A percentile compares a stretch with the other conserved stretches of the same genome.
Evolutionary conservation across 345 rosid genomes (phyloP).

Genomic region (Heritiera fomes): DNA sequence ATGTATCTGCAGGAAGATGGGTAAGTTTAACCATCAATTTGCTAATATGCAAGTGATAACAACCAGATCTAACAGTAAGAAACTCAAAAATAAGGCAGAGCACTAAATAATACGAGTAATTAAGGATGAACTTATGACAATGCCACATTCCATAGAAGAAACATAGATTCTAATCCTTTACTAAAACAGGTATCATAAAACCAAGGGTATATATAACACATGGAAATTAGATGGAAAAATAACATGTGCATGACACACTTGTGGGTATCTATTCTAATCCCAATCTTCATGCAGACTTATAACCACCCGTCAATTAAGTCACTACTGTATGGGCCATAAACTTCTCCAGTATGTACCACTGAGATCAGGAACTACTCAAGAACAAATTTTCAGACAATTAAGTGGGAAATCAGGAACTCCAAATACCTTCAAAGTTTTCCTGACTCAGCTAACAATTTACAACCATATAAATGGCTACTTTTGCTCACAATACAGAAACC

Average conservation of each 20-base stretch:
- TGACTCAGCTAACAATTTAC: background rate
- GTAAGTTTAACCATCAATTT: background rate
- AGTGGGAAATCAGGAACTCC: background rate
- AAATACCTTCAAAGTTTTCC: background rate
- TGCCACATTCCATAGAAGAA: background rate
- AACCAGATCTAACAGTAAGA: background rate
- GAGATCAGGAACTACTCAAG: background rate
- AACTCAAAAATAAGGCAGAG: background rate
- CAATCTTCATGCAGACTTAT: background rate
- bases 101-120: background rate
- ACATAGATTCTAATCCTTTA: background rate
- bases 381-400: background rate
- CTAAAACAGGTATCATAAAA: background rate
- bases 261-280: background rate
- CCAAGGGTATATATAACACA: background rate
- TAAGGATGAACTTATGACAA: background rate
- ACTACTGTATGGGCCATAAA: background rate
- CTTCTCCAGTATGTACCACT: background rate
- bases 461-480: background rate
- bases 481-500: conserved; percentile 1
- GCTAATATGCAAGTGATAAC: background rate
- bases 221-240: background rate
- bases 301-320: background rate
- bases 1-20: conserved; percentile 36
- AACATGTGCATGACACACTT: background rate